Evolutionary conservation across 371 early-diverging fungal species (phyloP), one percentile per base, ranked within the genome.

Genomic region (Chytridium lagenaria): DNA sequence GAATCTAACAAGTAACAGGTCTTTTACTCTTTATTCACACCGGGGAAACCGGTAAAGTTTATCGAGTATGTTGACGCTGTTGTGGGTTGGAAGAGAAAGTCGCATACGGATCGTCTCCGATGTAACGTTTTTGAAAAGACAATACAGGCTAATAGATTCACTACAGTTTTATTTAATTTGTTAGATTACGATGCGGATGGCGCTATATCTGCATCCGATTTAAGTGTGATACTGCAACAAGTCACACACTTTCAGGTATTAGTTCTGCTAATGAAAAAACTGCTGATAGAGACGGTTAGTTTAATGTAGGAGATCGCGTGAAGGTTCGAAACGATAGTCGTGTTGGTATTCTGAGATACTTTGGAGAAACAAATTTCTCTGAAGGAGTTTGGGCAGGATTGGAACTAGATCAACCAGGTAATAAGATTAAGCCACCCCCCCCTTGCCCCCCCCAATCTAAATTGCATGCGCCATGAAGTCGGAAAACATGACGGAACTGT

Each of bases 401-500:
- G 38, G 92, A 92, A 59, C 81, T 93, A 10, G 92, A 92, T 80
- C 82, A 85, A 28, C 81, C 89, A 0, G 73, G 70, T 75, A 59
- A n/a, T 50, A 22, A 12, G 31, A 3, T 26, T 7, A 59, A n/a
- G n/a, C n/a, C n/a, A n/a, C n/a, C n/a, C n/a, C n/a, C n/a, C n/a
- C n/a, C n/a, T n/a, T n/a, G n/a, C n/a, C n/a, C n/a, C n/a, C n/a
- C n/a, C n/a, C n/a, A n/a, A n/a, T n/a, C n/a, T n/a, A n/a, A n/a
- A n/a, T n/a, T n/a, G n/a, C n/a, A n/a, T n/a, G n/a, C n/a, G n/a
- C n/a, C 31, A 30, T 5, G 1, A 38, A 73, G 78, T 70, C 22
- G 95, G 95, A 1, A 95, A 93, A 73, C 93, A 95, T 78, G 84
- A 89, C 64, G 94, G 94, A 39, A 85, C 90, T 0, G 93, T 94